Conservation (phyloP, 2,329 filamentous ascomycete genomes). For the Periconia sp. region DNA sequence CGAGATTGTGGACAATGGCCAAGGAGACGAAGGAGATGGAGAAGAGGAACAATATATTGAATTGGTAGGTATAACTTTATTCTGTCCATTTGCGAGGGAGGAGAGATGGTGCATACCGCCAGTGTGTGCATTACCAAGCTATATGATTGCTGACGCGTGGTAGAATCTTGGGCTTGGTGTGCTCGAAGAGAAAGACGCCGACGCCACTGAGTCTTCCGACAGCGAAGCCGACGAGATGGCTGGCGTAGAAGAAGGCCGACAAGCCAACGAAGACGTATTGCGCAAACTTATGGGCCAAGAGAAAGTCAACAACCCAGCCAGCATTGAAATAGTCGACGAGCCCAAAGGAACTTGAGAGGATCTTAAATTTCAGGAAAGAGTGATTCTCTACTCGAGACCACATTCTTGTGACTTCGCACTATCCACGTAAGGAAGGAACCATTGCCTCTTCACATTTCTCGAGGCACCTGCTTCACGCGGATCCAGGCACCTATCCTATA, state of each 20-base stretch:
- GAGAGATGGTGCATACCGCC: neutral
- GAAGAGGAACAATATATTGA: constrained; percentile 42
- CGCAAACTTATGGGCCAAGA: constrained; percentile 41
- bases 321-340: constrained; percentile 33
- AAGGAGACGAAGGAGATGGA: constrained; percentile 1
- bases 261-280: constrained; percentile 31
- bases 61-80: constrained; percentile 32
- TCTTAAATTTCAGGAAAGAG: neutral
- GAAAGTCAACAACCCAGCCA: constrained; percentile 17
- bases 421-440: neutral
- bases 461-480: too few species aligned
- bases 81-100: neutral
- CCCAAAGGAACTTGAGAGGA: neutral
- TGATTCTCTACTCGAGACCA: neutral
- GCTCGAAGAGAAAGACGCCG: constrained; percentile 42
- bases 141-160: constrained; percentile 9
- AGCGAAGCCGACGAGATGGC: constrained; percentile 21
- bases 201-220: constrained; percentile 20
- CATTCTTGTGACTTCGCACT: neutral
- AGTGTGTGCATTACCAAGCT: neutral
- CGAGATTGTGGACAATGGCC: constrained; percentile 38
- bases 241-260: constrained; percentile 5
- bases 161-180: constrained; percentile 51
- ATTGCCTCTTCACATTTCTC: neutral
- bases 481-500: too few species aligned